Base-by-base conservation (phyloP, 352 stramenopile genomes). In the Elongisporangium undulatum region DNA sequence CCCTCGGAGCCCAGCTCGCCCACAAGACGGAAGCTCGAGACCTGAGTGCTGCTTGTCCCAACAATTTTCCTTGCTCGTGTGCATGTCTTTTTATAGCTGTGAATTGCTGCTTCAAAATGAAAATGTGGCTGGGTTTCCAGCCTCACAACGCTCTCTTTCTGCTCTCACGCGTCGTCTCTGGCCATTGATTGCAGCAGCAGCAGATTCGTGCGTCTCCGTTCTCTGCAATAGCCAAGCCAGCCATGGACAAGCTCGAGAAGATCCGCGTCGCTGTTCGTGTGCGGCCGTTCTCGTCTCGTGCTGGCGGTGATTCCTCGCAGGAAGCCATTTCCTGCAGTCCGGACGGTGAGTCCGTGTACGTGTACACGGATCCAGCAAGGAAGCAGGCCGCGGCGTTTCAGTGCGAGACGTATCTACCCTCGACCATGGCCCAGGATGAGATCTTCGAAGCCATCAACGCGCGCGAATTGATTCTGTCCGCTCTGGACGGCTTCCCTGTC, bases 211-310 rank as follows among this genome's bases (percentile, higher is more conserved):
- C n/a, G 24, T 34, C 24, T 34, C 24, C 24, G 24, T 21, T 58
- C 53, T 19, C 41, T 48, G 20, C 34, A 29, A 3, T 60, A 23
- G 58, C 56, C 23, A 49, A 20, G 22, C 15, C 15, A 52, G 0
- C 26, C 9, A 83, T 83, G 74, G 69, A 81, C 41, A 75, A 81
- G 20, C 77, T 88, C 54, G 79, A 92, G 61, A 75, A 79, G 50
- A 87, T 92, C 53, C 82, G 71, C 10, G 79, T 92, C 0, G 82
- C 72, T 7, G 67, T 92, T n/a, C 79, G 82, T 17, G 76, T 79
- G 48, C 77, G 82, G 34, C 82, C 82, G 2, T 66, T 65, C 6
- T 12, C 55, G 1, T 12, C 51, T 29, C 17, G 3, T 17, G 8
- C 7, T 38, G 17, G 26, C 38, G 21, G 16, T 1, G 16, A 59